Evolutionary conservation across 1,139 yeast species (phyloP).

Genomic region (Yamadazyma dendronema): DNA sequence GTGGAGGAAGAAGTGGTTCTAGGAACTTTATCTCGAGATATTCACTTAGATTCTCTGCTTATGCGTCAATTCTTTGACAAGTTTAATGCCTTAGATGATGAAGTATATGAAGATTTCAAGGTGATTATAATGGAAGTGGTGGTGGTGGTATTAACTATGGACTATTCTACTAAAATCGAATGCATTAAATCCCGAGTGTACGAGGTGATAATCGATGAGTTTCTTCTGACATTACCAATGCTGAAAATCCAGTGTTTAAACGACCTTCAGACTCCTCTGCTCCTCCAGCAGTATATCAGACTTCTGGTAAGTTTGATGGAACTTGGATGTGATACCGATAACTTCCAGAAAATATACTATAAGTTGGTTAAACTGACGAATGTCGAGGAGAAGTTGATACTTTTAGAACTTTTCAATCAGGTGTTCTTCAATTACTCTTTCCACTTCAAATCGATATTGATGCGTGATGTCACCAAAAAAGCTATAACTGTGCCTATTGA

Average conservation of each 20-base stretch:
- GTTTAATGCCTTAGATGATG: slow-evolving; percentile 22
- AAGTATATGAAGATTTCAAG: slow-evolving; percentile 30
- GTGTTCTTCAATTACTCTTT: slow-evolving; percentile 23
- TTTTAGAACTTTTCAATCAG: slow-evolving; percentile 27
- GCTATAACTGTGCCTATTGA: slow-evolving; percentile 26
- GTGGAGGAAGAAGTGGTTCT: slow-evolving; percentile 26
- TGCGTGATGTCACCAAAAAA: slow-evolving; percentile 19
- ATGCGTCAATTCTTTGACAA: slow-evolving; percentile 18
- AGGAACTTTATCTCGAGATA: slow-evolving; percentile 10
- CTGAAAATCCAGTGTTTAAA: background rate
- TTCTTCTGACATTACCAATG: slow-evolving; percentile 8
- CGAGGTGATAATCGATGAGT: slow-evolving; percentile 21
- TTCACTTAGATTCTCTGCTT: background rate
- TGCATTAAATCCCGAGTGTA: slow-evolving; percentile 21
- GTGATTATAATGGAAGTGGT: slow-evolving; percentile 30
- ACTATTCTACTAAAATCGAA: slow-evolving; percentile 27
- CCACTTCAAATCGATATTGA: slow-evolving; percentile 32
- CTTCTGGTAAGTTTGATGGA: slow-evolving; percentile 30
- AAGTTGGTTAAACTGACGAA: slow-evolving; percentile 16
- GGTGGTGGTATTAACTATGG: slow-evolving; percentile 21
- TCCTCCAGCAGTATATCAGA: slow-evolving; percentile 21
- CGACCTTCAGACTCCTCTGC: slow-evolving; percentile 10
- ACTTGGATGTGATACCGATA: slow-evolving; percentile 32
- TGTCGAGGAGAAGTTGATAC: slow-evolving; percentile 16
- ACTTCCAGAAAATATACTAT: slow-evolving; percentile 20